Evolutionary conservation across 2,329 filamentous ascomycete genomes (phyloP).

Genomic region (Monosporascus sp.): DNA sequence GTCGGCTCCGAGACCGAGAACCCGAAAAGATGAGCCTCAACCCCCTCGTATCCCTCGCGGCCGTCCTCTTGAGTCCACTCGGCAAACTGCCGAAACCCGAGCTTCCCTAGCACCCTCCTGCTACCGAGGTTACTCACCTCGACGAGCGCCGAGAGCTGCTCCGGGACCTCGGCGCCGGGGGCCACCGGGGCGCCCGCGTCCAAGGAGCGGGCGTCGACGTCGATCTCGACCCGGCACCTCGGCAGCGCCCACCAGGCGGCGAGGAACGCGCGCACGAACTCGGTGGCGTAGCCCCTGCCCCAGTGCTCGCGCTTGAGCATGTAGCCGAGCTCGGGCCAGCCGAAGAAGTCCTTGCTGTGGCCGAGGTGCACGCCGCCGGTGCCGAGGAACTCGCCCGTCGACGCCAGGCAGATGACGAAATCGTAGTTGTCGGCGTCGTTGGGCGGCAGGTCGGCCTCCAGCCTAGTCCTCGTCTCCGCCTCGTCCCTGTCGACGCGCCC

Average conservation of each 20-base stretch:
- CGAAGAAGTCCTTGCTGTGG: conserved; percentile 26
- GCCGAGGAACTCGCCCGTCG: conserved; percentile 47
- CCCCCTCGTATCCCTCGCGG: conserved; percentile 6
- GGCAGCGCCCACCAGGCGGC: conserved; percentile 44
- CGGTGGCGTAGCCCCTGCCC: conserved; percentile 53
- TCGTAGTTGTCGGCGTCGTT: conserved; percentile 50
- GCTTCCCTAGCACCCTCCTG: conserved; percentile 50
- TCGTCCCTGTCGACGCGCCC: conserved; percentile 38
- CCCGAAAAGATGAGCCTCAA: conserved; percentile 6
- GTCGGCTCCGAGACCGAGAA: conserved; percentile 5
- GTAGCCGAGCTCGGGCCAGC: conserved; percentile 57
- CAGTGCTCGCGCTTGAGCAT: conserved; percentile 48
- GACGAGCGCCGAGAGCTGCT: conserved; percentile 43
- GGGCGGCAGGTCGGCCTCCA: conserved; percentile 41
- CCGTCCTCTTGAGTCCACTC: conserved; percentile 29
- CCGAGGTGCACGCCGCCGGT: conserved; percentile 38
- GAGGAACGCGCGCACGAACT: conserved; percentile 46
- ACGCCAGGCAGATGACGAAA: conserved; percentile 44
- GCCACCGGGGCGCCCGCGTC: conserved; percentile 10
- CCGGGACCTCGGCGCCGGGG: conserved; percentile 26
- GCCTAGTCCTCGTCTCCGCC: conserved; percentile 35
- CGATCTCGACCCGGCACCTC: conserved; percentile 37
- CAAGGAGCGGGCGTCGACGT: conserved; percentile 36
- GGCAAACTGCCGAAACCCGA: conserved; percentile 46
- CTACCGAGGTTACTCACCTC: conserved; percentile 47